These are phyloP conservation scores for Henckelia pumila DNA, from an alignment of 257 asterid species.

Conservation along the genomic window DNA sequence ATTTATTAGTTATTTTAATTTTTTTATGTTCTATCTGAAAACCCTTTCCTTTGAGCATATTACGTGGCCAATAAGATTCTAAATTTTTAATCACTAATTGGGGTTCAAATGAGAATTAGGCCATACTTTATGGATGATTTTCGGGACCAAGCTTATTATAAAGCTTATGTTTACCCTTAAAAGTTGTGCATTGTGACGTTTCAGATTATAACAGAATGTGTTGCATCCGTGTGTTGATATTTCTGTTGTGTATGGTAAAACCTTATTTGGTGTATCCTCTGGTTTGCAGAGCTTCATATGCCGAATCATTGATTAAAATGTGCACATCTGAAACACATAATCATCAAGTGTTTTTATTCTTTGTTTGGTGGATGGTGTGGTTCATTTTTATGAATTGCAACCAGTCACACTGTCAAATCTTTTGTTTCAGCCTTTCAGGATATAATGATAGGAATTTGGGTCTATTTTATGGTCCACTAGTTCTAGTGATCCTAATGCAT, in stretches of 20 bases:
- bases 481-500: conserved; percentile 27
- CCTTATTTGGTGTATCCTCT: background rate
- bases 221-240: background rate
- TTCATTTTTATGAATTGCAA: background rate
- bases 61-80: background rate
- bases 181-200: background rate
- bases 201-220: no score
- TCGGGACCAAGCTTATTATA: background rate
- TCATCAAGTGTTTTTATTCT: background rate
- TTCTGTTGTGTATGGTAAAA: background rate
- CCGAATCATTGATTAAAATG: background rate
- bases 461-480: conserved; percentile 5
- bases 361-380: background rate
- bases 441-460: background rate
- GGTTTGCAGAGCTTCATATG: background rate
- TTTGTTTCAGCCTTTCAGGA: background rate
- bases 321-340: background rate
- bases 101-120: background rate
- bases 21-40: no score
- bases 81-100: background rate
- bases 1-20: background rate
- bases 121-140: background rate
- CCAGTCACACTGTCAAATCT: background rate
- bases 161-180: no score
- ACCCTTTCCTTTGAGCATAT: background rate